Evolutionary conservation across 306 rosid species (phyloP).

Genomic region (Cucumis hystrix): DNA sequence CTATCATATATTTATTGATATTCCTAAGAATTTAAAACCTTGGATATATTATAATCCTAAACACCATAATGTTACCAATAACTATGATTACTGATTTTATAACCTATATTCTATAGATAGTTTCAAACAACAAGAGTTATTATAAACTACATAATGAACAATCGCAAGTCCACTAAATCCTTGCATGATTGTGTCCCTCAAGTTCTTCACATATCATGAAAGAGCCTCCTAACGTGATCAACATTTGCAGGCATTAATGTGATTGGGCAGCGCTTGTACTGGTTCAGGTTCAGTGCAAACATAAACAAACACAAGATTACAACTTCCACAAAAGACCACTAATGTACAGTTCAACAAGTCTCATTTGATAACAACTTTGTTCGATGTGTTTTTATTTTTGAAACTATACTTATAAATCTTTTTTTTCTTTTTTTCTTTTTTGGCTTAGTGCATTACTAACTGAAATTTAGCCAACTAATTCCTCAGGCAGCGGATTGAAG

Average conservation of each 20-base stretch:
- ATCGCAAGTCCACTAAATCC: neutral
- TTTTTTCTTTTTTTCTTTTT: neutral
- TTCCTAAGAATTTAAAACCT: neutral
- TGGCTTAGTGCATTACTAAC: neutral
- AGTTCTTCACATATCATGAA: slow-evolving; percentile 62
- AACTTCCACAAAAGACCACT: no score
- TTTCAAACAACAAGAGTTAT: neutral
- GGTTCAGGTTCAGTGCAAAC: slow-evolving; percentile 15
- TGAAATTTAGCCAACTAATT: neutral
- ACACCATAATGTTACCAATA: neutral
- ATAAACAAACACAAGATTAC: neutral
- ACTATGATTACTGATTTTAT: neutral
- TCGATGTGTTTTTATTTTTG: neutral
- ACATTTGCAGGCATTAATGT: slow-evolving; percentile 62
- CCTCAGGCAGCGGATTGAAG: no score
- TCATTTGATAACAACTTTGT: neutral
- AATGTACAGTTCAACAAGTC: neutral
- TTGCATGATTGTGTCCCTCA: neutral
- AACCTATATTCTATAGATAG: neutral
- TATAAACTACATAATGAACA: neutral
- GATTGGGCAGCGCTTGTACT: slow-evolving; percentile 91
- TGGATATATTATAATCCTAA: neutral
- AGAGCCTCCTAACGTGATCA: slow-evolving; percentile 85
- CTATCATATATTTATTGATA: neutral
- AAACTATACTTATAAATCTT: neutral